Conservation (phyloP, 2,329 filamentous ascomycete species). For the Diplodia seriata region DNA sequence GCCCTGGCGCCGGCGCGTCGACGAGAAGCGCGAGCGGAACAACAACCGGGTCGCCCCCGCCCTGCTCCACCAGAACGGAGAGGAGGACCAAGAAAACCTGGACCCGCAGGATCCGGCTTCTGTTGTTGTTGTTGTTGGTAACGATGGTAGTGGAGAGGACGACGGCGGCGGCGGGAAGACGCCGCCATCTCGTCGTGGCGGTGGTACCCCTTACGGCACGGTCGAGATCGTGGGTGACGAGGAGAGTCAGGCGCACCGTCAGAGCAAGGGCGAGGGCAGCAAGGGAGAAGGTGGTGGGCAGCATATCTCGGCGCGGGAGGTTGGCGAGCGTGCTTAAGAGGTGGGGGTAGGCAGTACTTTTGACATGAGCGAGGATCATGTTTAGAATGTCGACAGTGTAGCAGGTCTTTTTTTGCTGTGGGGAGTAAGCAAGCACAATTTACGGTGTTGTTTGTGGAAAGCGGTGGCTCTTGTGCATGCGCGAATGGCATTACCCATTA, state of each 20-base stretch:
- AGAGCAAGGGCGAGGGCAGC: not conserved
- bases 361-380: not conserved
- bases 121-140: no score
- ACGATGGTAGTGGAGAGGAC: no score
- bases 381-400: not conserved
- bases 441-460: not conserved
- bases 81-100: slow-evolving; percentile 34
- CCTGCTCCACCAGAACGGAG: slow-evolving; percentile 33
- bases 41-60: not conserved
- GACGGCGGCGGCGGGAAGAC: not conserved
- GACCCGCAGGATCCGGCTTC: slow-evolving; percentile 41
- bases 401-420: not conserved
- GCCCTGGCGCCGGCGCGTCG: slow-evolving; percentile 74
- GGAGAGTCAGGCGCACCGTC: not conserved
- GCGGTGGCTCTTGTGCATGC: not conserved
- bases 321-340: slow-evolving; percentile 12
- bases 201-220: slow-evolving; percentile 11
- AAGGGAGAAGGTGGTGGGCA: not conserved
- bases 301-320: not conserved
- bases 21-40: slow-evolving; percentile 41
- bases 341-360: not conserved
- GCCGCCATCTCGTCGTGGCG: not conserved
- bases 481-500: slow-evolving; percentile 22
- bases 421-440: not conserved
- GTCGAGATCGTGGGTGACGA: not conserved